Evolutionary conservation across 257 asterid species (phyloP), one percentile per base, ranked within the genome.

Genomic region (Dorcoceras hygrometricum): DNA sequence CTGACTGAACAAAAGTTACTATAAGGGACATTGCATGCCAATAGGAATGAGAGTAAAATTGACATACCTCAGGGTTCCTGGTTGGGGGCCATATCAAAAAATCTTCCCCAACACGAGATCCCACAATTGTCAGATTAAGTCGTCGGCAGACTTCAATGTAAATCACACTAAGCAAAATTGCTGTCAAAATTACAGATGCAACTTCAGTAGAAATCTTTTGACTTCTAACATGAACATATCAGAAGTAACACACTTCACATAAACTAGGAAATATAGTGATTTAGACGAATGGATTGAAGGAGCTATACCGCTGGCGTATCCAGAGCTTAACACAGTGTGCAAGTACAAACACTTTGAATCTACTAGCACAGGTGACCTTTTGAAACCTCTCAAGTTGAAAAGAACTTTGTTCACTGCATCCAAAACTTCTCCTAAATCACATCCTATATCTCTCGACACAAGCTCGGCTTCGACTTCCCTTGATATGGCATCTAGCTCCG

Each of bases 81-180:
- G 95, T 87, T 66, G 77, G 85, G 68, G 97, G 99, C 99, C 99
- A 90, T 76, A 94, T 88, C 80, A 94, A 78, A 80, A 94, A 94
- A 32, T 90, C 97, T 76, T 94, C 99, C 83, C 96, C 97, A 83
- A 94, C 97, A 75, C 89, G 95, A 78, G 99, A 89, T 75, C 98
- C 96, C 70, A 90, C 91, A 68, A 94, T 86, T 50, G 87, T 85
- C 80, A 94, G 87, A 72, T 90, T 88, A 69, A 90, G 95, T 74
- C 96, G 83, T 77, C 78, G 91, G 68, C 96, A 94, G 71, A 94
- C 99, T 84, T 94, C 99, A 73, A 94, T 94, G 39, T 94, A 90
- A 62, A 90, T 87, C 73, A 90, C 90, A 56, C 97, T 89, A 63
- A 94, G 88, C 89, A 94, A 81, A 79, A 94, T 90, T 70, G 91